phyloP scores from a whole-genome alignment of 2,329 filamentous ascomycete species.

The Stylonectria norvegica region DNA sequence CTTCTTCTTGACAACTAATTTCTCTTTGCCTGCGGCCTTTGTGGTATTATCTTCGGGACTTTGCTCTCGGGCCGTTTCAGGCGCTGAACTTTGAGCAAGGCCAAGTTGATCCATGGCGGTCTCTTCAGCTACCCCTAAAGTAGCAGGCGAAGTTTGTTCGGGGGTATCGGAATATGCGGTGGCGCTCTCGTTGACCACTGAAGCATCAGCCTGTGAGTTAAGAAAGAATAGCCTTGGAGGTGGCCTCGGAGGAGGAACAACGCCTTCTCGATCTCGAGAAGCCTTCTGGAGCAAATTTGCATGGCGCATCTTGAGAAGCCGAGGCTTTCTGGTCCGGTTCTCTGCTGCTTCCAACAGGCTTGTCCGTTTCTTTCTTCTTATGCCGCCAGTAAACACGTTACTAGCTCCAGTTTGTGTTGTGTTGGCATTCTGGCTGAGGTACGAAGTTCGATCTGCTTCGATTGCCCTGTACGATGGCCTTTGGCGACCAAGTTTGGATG shows the following conservation, averaged over 20 bases:
- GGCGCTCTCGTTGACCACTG: not conserved
- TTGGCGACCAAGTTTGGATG: constrained; percentile 5
- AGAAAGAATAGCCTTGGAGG: constrained; percentile 30
- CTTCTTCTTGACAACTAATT: no score
- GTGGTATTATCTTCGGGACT: no score
- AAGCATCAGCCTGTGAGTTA: constrained; percentile 20
- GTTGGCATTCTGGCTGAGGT: constrained; percentile 15
- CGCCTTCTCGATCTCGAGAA: constrained; percentile 43
- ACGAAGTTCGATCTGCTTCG: no score
- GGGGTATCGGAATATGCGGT: no score
- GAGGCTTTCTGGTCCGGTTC: constrained; percentile 41
- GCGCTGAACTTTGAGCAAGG: no score
- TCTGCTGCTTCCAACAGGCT: constrained; percentile 38
- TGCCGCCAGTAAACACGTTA: constrained; percentile 49
- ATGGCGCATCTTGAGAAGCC: constrained; percentile 36
- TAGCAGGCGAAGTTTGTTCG: no score
- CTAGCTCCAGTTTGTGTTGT: constrained; percentile 7
- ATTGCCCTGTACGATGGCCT: not conserved
- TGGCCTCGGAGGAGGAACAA: constrained; percentile 33
- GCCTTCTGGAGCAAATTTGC: constrained; percentile 41
- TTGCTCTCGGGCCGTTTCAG: no score
- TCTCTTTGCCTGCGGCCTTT: no score
- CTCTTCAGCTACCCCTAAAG: no score
- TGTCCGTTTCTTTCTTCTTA: constrained; percentile 32
- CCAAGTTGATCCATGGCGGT: no score